Percentiles rank a stretch among this genome's conserved stretches.
Conservation (phyloP, 352 stramenopile species). For the Globisporangium megalacanthum region DNA sequence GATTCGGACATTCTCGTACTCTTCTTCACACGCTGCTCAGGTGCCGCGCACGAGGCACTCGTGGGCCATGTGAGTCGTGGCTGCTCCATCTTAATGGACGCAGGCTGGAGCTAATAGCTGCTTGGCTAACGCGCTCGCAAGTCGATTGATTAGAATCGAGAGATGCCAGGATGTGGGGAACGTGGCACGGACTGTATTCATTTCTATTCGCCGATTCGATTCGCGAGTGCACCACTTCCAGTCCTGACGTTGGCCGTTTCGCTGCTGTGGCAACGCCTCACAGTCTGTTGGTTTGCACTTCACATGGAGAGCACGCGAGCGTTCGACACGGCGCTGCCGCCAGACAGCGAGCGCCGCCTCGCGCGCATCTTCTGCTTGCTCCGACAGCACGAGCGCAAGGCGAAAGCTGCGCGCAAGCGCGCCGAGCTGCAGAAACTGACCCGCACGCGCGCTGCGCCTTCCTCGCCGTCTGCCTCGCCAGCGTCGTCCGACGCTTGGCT, state of each 20-base stretch:
- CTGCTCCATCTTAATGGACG: too few species aligned
- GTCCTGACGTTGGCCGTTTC: neutral
- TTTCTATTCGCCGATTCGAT: too few species aligned
- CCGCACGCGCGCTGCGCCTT: neutral
- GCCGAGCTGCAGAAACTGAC: slow-evolving; percentile 26
- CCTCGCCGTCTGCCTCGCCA: neutral
- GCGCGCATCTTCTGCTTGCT: slow-evolving; percentile 48
- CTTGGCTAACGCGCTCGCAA: too few species aligned
- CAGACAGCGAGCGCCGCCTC: slow-evolving; percentile 39
- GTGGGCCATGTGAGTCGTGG: too few species aligned
- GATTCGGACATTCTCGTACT: too few species aligned
- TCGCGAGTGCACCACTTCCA: neutral
- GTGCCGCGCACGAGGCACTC: too few species aligned
- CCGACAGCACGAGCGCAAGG: slow-evolving; percentile 53
- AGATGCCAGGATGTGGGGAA: too few species aligned
- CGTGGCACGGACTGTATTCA: too few species aligned
- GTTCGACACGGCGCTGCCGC: slow-evolving; percentile 21
- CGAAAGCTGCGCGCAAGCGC: slow-evolving; percentile 26
- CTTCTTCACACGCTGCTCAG: too few species aligned
- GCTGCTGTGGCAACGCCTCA: neutral
- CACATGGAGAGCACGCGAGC: slow-evolving; percentile 16
- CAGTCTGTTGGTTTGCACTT: neutral
- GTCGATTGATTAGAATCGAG: too few species aligned
- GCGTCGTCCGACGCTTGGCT: neutral
- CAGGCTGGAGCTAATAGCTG: too few species aligned